A percentile compares a stretch with the other conserved stretches of the same genome.
Evolutionary conservation across 768 basidiomycete species (phyloP).

Genomic region (Fomitopsis pulvina): DNA sequence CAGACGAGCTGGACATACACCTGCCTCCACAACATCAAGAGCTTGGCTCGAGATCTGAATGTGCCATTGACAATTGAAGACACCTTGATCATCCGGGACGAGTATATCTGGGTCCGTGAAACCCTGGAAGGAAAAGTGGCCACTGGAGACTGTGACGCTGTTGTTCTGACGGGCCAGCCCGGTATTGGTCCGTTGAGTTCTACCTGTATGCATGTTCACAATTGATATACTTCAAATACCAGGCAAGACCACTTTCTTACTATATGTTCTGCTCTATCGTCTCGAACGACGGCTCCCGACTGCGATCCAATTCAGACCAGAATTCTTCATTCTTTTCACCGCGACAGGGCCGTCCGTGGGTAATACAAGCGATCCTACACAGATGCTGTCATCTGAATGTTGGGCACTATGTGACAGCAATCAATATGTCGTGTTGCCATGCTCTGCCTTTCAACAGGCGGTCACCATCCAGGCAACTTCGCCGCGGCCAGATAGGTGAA

Average conservation of each 20-base stretch:
- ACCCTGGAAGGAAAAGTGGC: no score
- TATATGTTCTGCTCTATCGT: not conserved
- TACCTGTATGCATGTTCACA: no score
- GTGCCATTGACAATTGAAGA: not conserved
- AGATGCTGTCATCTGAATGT: not conserved
- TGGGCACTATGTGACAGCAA: not conserved
- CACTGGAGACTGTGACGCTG: no score
- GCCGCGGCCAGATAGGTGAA: constrained; percentile 1
- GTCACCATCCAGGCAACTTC: not conserved
- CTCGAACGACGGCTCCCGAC: constrained; percentile 1
- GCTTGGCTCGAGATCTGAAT: not conserved
- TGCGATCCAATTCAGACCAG: not conserved
- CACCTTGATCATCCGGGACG: not conserved
- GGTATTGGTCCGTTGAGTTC: no score
- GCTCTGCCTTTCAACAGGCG: not conserved
- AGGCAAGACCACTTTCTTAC: not conserved
- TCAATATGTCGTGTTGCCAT: not conserved
- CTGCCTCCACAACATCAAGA: no score
- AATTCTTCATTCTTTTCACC: not conserved
- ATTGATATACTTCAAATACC: no score
- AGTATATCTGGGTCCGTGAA: not conserved
- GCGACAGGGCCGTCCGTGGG: not conserved
- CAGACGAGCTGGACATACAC: no score
- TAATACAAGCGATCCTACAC: not conserved
- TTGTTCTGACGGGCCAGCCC: no score